These are phyloP conservation scores for Pilatotrama ljubarskyi DNA, from an alignment of 768 basidiomycete species.

Conservation along the genomic window DNA sequence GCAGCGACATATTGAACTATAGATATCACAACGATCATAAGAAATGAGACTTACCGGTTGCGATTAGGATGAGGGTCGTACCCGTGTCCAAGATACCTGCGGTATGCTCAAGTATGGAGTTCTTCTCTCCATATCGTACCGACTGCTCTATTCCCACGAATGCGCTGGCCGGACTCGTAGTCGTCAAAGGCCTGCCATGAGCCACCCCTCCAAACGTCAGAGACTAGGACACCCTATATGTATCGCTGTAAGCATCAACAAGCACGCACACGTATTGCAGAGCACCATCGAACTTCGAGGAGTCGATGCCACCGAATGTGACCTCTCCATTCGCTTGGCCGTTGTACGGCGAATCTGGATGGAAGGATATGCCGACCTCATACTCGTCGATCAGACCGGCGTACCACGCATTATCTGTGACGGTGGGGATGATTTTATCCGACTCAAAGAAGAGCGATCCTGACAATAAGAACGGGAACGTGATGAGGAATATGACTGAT, in stretches of 20 bases:
- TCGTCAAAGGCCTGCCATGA: constrained; percentile 27
- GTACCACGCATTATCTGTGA: constrained; percentile 51
- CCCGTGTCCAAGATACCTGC: constrained; percentile 41
- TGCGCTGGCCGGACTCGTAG: constrained; percentile 18
- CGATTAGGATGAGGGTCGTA: constrained; percentile 36
- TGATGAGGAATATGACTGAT: not conserved
- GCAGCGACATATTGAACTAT: not conserved
- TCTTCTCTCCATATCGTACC: constrained; percentile 26
- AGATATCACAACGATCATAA: too few species aligned
- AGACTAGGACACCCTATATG: constrained; percentile 28
- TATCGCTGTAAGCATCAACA: constrained; percentile 18
- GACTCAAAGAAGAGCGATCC: not conserved
- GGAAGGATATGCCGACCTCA: constrained; percentile 50
- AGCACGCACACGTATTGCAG: constrained; percentile 29
- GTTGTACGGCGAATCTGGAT: constrained; percentile 39
- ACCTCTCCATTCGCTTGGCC: constrained; percentile 19
- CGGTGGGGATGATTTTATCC: constrained; percentile 42
- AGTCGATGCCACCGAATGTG: constrained; percentile 22
- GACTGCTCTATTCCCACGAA: constrained; percentile 35
- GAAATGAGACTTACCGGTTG: constrained; percentile 30
- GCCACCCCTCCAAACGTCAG: constrained; percentile 30
- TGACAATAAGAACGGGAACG: too few species aligned
- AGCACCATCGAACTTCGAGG: constrained; percentile 25
- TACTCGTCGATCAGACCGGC: constrained; percentile 43
- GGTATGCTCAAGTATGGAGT: constrained; percentile 21